Conservation (phyloP, 2,329 filamentous ascomycete species). For the Neofusicoccum ribis region DNA sequence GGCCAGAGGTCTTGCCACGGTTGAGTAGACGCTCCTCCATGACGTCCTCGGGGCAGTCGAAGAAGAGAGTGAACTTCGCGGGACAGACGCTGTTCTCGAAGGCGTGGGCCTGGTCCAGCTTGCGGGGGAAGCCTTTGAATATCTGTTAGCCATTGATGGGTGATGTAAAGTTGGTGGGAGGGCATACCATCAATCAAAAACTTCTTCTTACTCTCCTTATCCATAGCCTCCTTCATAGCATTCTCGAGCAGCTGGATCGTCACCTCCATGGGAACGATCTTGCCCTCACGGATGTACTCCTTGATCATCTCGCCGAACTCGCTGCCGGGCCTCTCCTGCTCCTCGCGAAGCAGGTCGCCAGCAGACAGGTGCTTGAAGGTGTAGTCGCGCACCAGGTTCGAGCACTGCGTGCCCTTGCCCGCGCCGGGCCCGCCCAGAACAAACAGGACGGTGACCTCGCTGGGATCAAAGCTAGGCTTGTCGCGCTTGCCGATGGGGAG, state of each 20-base stretch:
- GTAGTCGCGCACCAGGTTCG: conserved; percentile 81
- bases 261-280: conserved; percentile 98
- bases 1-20: conserved; percentile 87
- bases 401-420: conserved; percentile 95
- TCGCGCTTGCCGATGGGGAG: conserved; percentile 44
- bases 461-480: conserved; percentile 70
- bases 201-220: conserved; percentile 59
- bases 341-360: conserved; percentile 88
- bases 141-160: neutral
- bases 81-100: conserved; percentile 89
- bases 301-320: conserved; percentile 93
- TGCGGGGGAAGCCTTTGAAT: conserved; percentile 76
- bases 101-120: conserved; percentile 93
- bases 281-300: conserved; percentile 88
- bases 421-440: conserved; percentile 94
- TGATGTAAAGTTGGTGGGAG: neutral
- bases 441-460: conserved; percentile 88
- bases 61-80: conserved; percentile 85
- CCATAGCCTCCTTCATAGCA: conserved; percentile 75
- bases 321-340: conserved; percentile 82
- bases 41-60: conserved; percentile 85
- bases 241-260: conserved; percentile 93
- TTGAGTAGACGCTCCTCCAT: conserved; percentile 84
- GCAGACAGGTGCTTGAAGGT: conserved; percentile 92
- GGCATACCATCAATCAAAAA: conserved; percentile 67